Base-by-base conservation (phyloP, 2,329 filamentous ascomycete species). In the Fusarium tanahbumbuense region DNA sequence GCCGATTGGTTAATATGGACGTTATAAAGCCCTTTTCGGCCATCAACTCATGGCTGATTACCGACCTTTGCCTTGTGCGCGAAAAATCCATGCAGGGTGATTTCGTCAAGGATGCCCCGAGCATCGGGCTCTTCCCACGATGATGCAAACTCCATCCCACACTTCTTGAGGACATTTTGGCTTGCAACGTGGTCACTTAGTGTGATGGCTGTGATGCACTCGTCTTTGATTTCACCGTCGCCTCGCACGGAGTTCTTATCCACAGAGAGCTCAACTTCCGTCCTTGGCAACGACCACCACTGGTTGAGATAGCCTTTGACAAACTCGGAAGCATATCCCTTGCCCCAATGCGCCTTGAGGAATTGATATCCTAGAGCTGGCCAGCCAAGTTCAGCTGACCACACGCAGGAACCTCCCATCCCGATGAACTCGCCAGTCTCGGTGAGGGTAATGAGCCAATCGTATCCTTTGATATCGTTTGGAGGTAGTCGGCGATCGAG, bases 321-420 rank as follows among this genome's bases (percentile, higher is more conserved):
- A 46, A 88, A 86, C 77, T 90, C 88, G 2, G 85, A 88, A 34
- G 83, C 87, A 69, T 87, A 84, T 7, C 88, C 88, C 41, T 80
- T 81, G 9, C 86, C 85, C 88, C 88, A 90, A 56, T 78, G 73
- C 69, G 86, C 83, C 59, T 79, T 81, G 49, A 81, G 78, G 54
- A 90, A 76, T 79, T 88, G 83, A 75, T 90, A 91, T 23, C 88
- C 88, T 27, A 89, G 57, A 72, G 85, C 86, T 3, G 88, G 87
- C 87, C 86, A 89, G 49, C 85, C 86, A 20, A 82, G 74, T 55
- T 77, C 70, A 63, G 80, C 78, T 30, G 67, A 50, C 40, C 73
- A 50, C 60, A 67, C 70, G 67, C 83, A 80, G 60, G 79, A 80
- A 28, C 87, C 84, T 34, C 86, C 83, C 18, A 82, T 73, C 41